Evolutionary conservation across 441 rosid species (phyloP), one percentile per base, ranked within the genome.

Genomic region (Adansonia rubrostipa): DNA sequence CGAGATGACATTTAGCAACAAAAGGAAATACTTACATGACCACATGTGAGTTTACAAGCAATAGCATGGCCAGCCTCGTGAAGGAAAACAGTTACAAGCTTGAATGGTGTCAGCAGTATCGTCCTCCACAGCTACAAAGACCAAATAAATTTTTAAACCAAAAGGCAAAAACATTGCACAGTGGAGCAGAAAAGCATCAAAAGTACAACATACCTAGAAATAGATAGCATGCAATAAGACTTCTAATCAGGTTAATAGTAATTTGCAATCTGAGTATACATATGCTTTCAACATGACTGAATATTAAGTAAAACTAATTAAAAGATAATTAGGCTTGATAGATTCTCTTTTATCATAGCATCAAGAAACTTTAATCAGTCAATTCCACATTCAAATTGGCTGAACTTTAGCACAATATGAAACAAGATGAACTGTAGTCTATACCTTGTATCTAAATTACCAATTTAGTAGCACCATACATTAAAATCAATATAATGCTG

Each of bases 61-160:
- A 86, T 78, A 15, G 88, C 88, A 57, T 86, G 88, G 83, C 88
- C 83, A 1, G 86, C 82, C 82, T 83, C 85, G 9, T 86, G 88
- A 81, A 86, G 86, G 80, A 86, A 83, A 73, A 86, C 86, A 9
- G 88, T 83, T 17, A 86, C 83, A 13, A 81, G 88, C 77, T 86
- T 83, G 83, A 86, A 83, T 47, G 88, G 88, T 71, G 64, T 86
- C 58, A 86, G 79, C 33, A 86, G 58, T 65, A 82, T 53, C 3
- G 86, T 86, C 79, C 86, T 83, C 86, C 88, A 82, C 13, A 84
- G 84, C 88, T 84, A 74, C 71, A 75, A 54, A 66, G 22, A 54
- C 70, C 67, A 63, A 53, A 78, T 19, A 50, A 77, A 50, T 56
- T 57, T 64, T 44, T 19, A 63, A 63, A 71, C 47, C 58, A 58